Percentiles rank a stretch among this genome's conserved stretches.
phyloP scores from a whole-genome alignment of 495 filamentous ascomycete genomes.

The Parachaetomium inaequale region DNA sequence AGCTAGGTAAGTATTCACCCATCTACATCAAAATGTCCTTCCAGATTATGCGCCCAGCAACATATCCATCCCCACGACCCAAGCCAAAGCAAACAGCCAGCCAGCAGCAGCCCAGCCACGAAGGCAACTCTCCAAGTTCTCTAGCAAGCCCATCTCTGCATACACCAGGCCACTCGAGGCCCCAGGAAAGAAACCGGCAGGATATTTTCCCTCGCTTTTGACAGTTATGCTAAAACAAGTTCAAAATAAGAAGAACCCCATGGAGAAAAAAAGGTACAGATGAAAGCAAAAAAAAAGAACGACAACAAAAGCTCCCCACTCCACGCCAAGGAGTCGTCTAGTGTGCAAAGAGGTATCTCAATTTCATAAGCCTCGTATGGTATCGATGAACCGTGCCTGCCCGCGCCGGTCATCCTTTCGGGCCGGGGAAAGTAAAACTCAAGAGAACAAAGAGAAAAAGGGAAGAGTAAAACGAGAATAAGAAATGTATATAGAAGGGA shows the following conservation, averaged over 20 bases:
- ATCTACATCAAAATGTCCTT: neutral
- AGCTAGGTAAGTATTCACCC: neutral
- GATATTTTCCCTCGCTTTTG: neutral
- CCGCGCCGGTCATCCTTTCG: constrained; percentile 5
- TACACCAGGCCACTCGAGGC: neutral
- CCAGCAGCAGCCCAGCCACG: neutral
- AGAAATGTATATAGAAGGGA: constrained; percentile 20
- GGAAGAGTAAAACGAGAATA: constrained; percentile 8
- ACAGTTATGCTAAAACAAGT: constrained; percentile 5
- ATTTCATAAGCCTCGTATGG: constrained; percentile 29
- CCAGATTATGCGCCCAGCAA: neutral
- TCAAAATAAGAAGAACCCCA: constrained; percentile 1
- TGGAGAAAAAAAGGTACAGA: neutral
- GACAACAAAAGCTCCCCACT: constrained; percentile 5
- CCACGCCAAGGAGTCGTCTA: constrained; percentile 14
- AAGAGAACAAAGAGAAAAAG: constrained; percentile 25
- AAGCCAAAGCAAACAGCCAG: neutral
- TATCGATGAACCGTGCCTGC: neutral
- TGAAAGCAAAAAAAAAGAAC: constrained; percentile 2
- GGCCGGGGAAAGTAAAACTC: constrained; percentile 16
- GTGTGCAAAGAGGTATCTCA: constrained; percentile 31
- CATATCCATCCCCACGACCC: neutral
- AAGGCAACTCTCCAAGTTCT: neutral
- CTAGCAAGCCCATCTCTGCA: neutral
- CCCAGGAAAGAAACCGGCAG: neutral